These are phyloP conservation scores for Astragalus membranaceus DNA, from an alignment of 306 rosid genomes.

Conservation along the genomic window DNA sequence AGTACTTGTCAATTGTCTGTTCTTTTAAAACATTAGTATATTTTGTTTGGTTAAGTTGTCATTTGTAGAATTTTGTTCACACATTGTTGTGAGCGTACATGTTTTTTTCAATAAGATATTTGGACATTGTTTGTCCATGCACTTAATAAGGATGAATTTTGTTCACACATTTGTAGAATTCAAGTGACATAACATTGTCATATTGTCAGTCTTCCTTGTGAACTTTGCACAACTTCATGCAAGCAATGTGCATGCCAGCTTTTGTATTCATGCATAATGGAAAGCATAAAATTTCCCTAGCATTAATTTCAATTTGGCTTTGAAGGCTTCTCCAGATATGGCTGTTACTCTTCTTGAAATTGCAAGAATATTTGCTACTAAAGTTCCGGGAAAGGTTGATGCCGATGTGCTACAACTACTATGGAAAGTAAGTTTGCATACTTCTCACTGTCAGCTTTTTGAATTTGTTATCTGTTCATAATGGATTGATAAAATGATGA, in stretches of 20 bases:
- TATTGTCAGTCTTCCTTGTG: background rate
- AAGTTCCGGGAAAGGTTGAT: constrained; percentile 99
- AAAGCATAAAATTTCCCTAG: constrained; percentile 12
- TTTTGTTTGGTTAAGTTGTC: constrained; percentile 14
- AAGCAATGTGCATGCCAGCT: background rate
- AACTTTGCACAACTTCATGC: constrained; percentile 5
- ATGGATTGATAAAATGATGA: constrained; percentile 19
- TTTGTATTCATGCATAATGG: constrained; percentile 11
- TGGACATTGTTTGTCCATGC: constrained; percentile 4
- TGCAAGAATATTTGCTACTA: constrained; percentile 92
- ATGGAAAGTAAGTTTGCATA: constrained; percentile 65
- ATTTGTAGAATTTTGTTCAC: constrained; percentile 5
- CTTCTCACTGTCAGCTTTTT: constrained; percentile 16
- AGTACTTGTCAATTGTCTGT: background rate
- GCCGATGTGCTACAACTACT: constrained; percentile 96
- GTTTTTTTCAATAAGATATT: background rate
- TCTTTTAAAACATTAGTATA: constrained; percentile 3
- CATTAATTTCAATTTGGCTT: constrained; percentile 16
- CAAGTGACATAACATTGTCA: background rate
- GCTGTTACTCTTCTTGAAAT: constrained; percentile 99
- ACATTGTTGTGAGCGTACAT: background rate
- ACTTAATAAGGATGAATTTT: background rate
- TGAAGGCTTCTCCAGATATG: constrained; percentile 98
- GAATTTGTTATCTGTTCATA: constrained; percentile 8
- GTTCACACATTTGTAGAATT: background rate